Evolutionary conservation across 169 alveolate genomes (phyloP).

Genomic region (Perkinsus marinus): DNA sequence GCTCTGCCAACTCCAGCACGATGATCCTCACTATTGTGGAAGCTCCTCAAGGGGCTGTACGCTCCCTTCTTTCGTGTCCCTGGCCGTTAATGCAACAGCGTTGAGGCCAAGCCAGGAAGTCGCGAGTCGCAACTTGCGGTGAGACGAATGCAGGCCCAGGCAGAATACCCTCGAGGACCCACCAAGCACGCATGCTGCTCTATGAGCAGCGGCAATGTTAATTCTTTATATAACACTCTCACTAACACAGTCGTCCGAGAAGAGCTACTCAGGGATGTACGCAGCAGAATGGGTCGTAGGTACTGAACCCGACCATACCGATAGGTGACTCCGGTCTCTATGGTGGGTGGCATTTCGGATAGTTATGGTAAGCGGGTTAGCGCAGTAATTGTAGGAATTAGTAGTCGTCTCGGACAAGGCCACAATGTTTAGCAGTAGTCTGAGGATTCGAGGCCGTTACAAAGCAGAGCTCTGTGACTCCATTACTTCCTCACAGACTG

Average conservation of each 20-base stretch:
- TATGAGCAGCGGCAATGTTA: conserved; percentile 21
- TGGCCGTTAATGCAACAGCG: too few relatives aligned
- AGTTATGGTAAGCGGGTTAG: background rate
- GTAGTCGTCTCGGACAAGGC: background rate
- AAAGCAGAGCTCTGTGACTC: background rate
- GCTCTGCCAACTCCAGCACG: too few relatives aligned
- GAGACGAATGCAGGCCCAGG: too few relatives aligned
- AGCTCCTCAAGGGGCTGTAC: too few relatives aligned
- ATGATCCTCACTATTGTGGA: too few relatives aligned
- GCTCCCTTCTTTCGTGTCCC: too few relatives aligned
- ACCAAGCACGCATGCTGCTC: conserved; percentile 17
- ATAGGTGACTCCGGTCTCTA: conserved; percentile 17
- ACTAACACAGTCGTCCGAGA: conserved; percentile 1
- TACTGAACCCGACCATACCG: conserved; percentile 23
- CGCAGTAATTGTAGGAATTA: background rate
- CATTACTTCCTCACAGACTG: background rate
- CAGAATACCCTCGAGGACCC: conserved; percentile 15
- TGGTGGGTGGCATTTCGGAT: background rate
- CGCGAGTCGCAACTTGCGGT: too few relatives aligned
- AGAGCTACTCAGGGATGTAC: background rate
- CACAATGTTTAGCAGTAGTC: background rate
- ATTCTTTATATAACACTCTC: conserved; percentile 21
- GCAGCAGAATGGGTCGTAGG: conserved; percentile 16
- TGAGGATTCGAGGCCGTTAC: background rate
- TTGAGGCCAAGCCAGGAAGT: too few relatives aligned